A percentile compares a stretch with the other conserved stretches of the same genome.
Evolutionary conservation across 106 monocot genomes (phyloP).

Genomic region (Chionographis japonica): DNA sequence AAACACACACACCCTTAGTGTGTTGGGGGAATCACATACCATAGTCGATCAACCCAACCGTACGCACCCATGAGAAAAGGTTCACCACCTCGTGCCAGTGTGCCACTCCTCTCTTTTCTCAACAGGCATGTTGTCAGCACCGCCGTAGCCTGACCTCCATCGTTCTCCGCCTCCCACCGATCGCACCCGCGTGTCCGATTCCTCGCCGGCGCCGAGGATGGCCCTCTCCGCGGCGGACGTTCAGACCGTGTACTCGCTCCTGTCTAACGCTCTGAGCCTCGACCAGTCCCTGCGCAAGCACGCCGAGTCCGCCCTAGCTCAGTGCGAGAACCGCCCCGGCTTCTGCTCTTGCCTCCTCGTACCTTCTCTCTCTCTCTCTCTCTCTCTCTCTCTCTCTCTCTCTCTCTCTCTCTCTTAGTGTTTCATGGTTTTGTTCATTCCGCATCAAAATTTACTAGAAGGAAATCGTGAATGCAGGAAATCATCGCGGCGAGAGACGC

Average conservation of each 20-base stretch:
- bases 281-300: conserved; percentile 64
- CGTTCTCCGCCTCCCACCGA: not conserved
- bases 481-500: conserved; percentile 69
- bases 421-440: not conserved
- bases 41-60: too few species aligned
- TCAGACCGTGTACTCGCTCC: conserved; percentile 73
- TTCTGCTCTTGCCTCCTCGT: conserved; percentile 99
- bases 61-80: too few species aligned
- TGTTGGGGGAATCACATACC: too few species aligned
- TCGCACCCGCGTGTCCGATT: too few species aligned
- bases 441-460: not conserved
- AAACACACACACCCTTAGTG: too few species aligned
- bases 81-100: too few species aligned
- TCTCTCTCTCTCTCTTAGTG: not conserved
- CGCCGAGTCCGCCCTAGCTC: conserved; percentile 74
- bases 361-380: not conserved
- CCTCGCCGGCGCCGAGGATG: conserved; percentile 22
- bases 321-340: conserved; percentile 93
- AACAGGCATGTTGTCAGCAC: too few species aligned
- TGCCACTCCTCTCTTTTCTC: too few species aligned
- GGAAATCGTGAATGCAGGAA: conserved; percentile 50
- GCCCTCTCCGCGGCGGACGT: conserved; percentile 77
- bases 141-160: not conserved
- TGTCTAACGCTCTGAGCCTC: conserved; percentile 68
- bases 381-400: not conserved